A percentile compares a stretch with the other conserved stretches of the same genome.
These are phyloP conservation scores for Pirum gemmata DNA, from an alignment of 78 protist genomes.

Conservation along the genomic window DNA sequence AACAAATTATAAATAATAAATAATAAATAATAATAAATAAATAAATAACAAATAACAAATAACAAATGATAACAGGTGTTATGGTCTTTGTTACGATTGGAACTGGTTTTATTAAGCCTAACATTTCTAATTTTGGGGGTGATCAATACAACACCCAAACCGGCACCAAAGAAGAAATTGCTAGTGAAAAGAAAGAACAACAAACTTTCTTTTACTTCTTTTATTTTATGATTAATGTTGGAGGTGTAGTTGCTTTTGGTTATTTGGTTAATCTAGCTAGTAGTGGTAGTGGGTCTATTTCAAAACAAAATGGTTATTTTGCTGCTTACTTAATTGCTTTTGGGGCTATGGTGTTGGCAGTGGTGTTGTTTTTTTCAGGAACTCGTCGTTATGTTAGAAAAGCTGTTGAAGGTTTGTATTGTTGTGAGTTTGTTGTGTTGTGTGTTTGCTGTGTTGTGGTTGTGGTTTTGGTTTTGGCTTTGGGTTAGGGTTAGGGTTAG, in stretches of 20 bases:
- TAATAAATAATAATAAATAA: too few relatives aligned
- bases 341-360: not conserved
- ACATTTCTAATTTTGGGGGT: conserved; percentile 13
- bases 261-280: conserved; percentile 21
- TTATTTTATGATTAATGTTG: conserved; percentile 22
- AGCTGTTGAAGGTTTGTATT: not conserved
- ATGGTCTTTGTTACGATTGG: conserved; percentile 26
- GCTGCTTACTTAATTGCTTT: conserved; percentile 20
- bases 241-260: conserved; percentile 3
- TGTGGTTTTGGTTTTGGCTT: too few relatives aligned
- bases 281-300: not conserved
- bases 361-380: not conserved
- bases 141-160: conserved; percentile 30
- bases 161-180: not conserved
- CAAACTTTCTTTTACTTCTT: conserved; percentile 24
- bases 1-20: too few relatives aligned
- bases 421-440: too few relatives aligned
- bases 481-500: too few relatives aligned
- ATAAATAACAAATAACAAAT: too few relatives aligned
- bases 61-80: too few relatives aligned
- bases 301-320: conserved; percentile 26
- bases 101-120: conserved; percentile 40
- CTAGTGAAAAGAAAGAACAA: conserved; percentile 14
- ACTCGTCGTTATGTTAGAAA: not conserved
- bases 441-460: too few relatives aligned